These are phyloP conservation scores for Phellopilus nigrolimitatus DNA, from an alignment of 1,284 basidiomycete genomes.

Conservation along the genomic window DNA sequence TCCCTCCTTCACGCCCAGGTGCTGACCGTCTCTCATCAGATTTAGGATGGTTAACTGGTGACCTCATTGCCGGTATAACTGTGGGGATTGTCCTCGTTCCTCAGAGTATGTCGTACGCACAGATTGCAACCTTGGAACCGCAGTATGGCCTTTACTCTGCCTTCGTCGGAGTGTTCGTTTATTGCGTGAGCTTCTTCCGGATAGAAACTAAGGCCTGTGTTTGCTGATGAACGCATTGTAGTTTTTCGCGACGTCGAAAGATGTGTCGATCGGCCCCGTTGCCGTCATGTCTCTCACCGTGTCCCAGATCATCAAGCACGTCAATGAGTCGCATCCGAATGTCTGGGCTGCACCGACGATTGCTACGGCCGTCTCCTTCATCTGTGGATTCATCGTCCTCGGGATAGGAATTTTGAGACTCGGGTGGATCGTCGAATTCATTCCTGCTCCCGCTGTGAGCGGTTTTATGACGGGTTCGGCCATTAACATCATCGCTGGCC, in stretches of 20 bases:
- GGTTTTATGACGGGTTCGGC: conserved; percentile 93
- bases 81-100: conserved; percentile 91
- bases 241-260: conserved; percentile 92
- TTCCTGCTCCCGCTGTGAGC: conserved; percentile 85
- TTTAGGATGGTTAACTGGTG: conserved; percentile 69
- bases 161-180: conserved; percentile 83
- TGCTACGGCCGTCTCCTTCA: conserved; percentile 81
- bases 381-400: conserved; percentile 92
- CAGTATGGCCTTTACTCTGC: conserved; percentile 96
- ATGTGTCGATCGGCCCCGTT: conserved; percentile 93
- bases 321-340: conserved; percentile 49
- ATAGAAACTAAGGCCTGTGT: conserved; percentile 28
- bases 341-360: conserved; percentile 69
- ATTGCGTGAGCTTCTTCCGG: conserved; percentile 52
- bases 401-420: conserved; percentile 88
- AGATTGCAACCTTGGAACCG: conserved; percentile 81
- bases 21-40: conserved; percentile 36
- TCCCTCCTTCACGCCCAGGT: conserved; percentile 17
- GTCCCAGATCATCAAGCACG: conserved; percentile 73
- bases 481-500: conserved; percentile 81
- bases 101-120: conserved; percentile 81
- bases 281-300: conserved; percentile 96
- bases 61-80: conserved; percentile 85
- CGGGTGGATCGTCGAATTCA: conserved; percentile 96
- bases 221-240: conserved; percentile 28